Base-by-base conservation (phyloP, 1,284 basidiomycete genomes). In the Cutaneotrichosporon arboriforme region DNA sequence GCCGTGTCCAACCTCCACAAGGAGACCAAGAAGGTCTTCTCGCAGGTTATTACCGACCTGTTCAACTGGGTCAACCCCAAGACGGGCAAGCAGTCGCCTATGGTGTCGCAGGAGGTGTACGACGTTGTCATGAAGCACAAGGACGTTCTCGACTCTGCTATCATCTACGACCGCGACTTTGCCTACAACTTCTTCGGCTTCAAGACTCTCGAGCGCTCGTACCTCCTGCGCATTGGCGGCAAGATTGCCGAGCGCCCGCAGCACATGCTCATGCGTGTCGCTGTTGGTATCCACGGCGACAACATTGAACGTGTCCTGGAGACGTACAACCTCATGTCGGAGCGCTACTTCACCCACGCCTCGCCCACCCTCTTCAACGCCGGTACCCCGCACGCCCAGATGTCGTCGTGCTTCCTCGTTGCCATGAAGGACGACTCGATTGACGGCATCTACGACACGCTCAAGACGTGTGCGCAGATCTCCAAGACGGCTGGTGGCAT, bases 231-330 rank as follows among this genome's bases (percentile, higher is more conserved):
- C 57, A 86, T 97, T 77, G 84, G 97, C 72, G 90, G 90, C 53
- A 90, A 90, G 66, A 89, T 96, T 45, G 94, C 92, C 45, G 96
- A 99, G 77, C 85, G 96, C 48, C 96, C 96, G 33, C 94, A 98
- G 71, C 96, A 98, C 77, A 90, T 98, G 85, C 87, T 98, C 70
- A 98, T 99, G 96, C 92, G 94, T 77, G 96, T 98, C 51, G 89
- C 94, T 44, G 90, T 98, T 46, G 96, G 94, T 54, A 96, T 99
- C 61, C 94, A 98, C 73, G 93, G 93, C 12, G 70, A 78, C 22
- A 88, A 97, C 74, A 83, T 97, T 58, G 90, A 96, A 23, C 85
- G 85, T 46, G 91, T 86, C 47, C 80, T 97, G 60, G 85, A 97
- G 78, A 96, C 94, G 9, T 92, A 93, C 74, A 86, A 88, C 66